A percentile compares a stretch with the other conserved stretches of the same genome.
Evolutionary conservation across 2,329 filamentous ascomycete genomes (phyloP).

Genomic region (Aspergillus carbonarius): DNA sequence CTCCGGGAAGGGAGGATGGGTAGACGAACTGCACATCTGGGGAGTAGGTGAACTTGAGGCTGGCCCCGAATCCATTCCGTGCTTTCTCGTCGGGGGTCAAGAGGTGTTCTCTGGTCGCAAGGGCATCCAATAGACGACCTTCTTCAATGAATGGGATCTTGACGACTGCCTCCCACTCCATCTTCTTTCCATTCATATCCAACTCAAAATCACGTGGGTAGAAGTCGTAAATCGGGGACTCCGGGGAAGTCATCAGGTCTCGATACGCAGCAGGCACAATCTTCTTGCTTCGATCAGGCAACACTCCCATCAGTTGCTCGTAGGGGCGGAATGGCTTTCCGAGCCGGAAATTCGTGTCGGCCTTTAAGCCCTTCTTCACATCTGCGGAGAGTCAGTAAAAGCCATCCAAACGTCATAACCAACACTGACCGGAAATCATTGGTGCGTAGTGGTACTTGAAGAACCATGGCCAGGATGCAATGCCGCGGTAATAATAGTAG

Average conservation of each 20-base stretch:
- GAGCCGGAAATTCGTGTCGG: slow-evolving; percentile 86
- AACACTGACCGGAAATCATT: slow-evolving; percentile 74
- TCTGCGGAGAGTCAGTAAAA: slow-evolving; percentile 52
- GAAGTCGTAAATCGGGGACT: slow-evolving; percentile 95
- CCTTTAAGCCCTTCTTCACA: slow-evolving; percentile 81
- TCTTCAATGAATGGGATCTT: slow-evolving; percentile 99
- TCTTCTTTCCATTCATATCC: slow-evolving; percentile 99
- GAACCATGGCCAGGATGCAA: slow-evolving; percentile 98
- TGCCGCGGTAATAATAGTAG: slow-evolving; percentile 96
- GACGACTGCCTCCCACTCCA: slow-evolving; percentile 99
- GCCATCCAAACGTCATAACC: neutral
- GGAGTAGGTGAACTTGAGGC: slow-evolving; percentile 88
- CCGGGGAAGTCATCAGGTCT: slow-evolving; percentile 84
- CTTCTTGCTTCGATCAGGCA: slow-evolving; percentile 94
- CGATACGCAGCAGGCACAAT: slow-evolving; percentile 89
- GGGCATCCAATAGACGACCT: slow-evolving; percentile 76
- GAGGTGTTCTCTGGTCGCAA: slow-evolving; percentile 77
- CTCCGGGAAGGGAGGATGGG: slow-evolving; percentile 79
- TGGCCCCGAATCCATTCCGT: slow-evolving; percentile 87
- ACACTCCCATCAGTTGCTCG: slow-evolving; percentile 96
- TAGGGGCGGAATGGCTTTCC: slow-evolving; percentile 94
- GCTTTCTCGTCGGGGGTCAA: slow-evolving; percentile 75
- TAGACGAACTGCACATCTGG: slow-evolving; percentile 76
- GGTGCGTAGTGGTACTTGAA: slow-evolving; percentile 96
- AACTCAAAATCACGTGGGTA: slow-evolving; percentile 96